Evolutionary conservation across 2,329 filamentous ascomycete genomes (phyloP).

Genomic region (Fusarium sp.): DNA sequence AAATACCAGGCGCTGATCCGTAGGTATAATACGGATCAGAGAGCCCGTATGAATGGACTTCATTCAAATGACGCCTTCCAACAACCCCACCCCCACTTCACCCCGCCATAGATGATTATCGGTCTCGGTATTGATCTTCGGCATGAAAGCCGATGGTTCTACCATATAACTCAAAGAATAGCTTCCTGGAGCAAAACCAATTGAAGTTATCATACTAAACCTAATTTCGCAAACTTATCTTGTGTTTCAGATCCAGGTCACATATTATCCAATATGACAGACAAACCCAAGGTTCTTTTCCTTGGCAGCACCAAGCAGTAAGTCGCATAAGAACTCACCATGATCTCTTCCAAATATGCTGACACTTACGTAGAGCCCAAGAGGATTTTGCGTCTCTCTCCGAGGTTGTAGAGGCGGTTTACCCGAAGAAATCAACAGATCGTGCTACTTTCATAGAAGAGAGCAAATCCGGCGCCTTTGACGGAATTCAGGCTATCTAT

Average conservation of each 20-base stretch:
- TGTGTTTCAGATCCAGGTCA: background rate
- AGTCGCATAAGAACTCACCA: conserved; percentile 24
- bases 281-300: conserved; percentile 54
- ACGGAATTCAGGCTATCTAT: conserved; percentile 74
- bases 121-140: background rate
- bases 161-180: background rate
- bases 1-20: background rate
- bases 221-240: background rate
- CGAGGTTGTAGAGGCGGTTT: conserved; percentile 73
- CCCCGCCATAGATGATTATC: conserved; percentile 19
- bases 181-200: background rate
- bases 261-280: conserved; percentile 39
- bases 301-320: conserved; percentile 57
- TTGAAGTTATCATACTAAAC: background rate
- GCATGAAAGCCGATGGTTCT: conserved; percentile 22
- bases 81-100: conserved; percentile 30
- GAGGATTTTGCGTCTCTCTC: conserved; percentile 72
- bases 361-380: background rate
- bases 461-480: conserved; percentile 72
- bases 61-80: conserved; percentile 15
- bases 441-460: conserved; percentile 77
- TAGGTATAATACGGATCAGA: background rate
- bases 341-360: background rate
- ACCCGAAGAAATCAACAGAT: conserved; percentile 66
- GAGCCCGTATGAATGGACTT: background rate